Base-by-base conservation (phyloP, 192 early-diverging fungal genomes). In the Umbelopsis isabellina region DNA sequence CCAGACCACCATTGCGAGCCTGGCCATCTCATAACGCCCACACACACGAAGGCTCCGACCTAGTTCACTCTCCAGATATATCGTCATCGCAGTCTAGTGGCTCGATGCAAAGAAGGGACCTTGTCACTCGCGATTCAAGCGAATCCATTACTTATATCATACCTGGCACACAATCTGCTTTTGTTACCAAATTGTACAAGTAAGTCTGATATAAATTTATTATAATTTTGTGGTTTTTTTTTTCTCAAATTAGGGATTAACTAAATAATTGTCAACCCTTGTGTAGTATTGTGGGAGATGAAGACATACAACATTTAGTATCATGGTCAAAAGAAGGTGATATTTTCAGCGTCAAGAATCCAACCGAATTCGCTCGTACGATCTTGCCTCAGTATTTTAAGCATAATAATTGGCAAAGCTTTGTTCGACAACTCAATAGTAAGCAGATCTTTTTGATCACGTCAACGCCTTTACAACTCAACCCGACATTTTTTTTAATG, bases 401-500 rank as follows among this genome's bases (percentile, higher is more conserved):
- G 75, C 94, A 95, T 79, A 91, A 90, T 79, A 92, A 93, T 82
- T 94, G 90, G 88, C 86, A 88, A 49, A 93, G 91, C 78, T 94
- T 94, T 85, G 91, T 93, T 33, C 86, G 93, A 33, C 91, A 93
- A 77, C 81, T 94, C 16, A 94, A 94, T 79, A 93, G 84, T 87
- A 77, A 51, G 85, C 74, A 13, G 11, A 46, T 67, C 18, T 8
- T 8, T 51, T 46, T 18, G 22, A n/a, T 18, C 35, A 5, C 21
- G 35, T 61, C 23, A 16, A 23, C 30, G 4, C 37, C 6, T 41
- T 33, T 27, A 30, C 27, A 27, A 27, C 23, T 61, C 1, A 51
- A 4, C n/a, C 12, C 49, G 49, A 51, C 27, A 1, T 20, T 50
- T 58, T 64, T 55, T 68, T 11, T 7, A 37, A 10, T 44, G 1